Evolutionary conservation across 2,329 filamentous ascomycete species (phyloP), one percentile per base, ranked within the genome.

Genomic region (Epichloe baconii): DNA sequence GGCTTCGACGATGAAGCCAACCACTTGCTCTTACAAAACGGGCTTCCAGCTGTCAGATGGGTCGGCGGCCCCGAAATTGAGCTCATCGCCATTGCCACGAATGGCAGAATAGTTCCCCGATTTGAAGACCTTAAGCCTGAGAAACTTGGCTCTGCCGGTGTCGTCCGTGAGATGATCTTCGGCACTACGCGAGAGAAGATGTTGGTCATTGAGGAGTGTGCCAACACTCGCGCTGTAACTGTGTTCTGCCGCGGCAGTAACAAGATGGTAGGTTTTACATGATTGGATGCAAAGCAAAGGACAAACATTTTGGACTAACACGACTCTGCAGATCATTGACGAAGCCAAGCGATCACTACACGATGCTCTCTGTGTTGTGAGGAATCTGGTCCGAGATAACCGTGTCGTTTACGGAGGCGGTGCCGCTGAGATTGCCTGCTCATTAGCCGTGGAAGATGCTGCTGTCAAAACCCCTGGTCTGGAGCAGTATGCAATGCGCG

Each of bases 1-100:
- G 93, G 93, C 59, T 98, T 98, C 65, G 93, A 98, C 66, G 93
- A 98, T 64, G 93, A 98, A 73, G 93, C 93, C 56, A 98, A 98
- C 74, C 93, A 98, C 70, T 74, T 98, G 54, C 79, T 98, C 37
- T 82, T 98, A 55, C 94, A 96, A 73, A 97, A 97, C 76, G 78
- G 93, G 64, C 80, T 98, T 8, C 94, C 93, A 10, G 94, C 93
- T 38, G 93, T 98, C 53, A 80, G 93, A 70, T 98, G 93, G 93
- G 93, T 98, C 42, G 93, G 93, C 59, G 93, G 93, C 10, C 93
- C 93, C 2, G 94, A 98, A 71, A 97, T 98, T 60, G 93, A 98
- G 71, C 75, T 98, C 58, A 97, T 98, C 65, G 93, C 93, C 57
- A 98, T 98, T 69, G 93, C 93, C 47, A 98, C 93, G 58, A 97